Base-by-base conservation (phyloP, 371 early-diverging fungal genomes). In the Umbelopsis sp. region DNA sequence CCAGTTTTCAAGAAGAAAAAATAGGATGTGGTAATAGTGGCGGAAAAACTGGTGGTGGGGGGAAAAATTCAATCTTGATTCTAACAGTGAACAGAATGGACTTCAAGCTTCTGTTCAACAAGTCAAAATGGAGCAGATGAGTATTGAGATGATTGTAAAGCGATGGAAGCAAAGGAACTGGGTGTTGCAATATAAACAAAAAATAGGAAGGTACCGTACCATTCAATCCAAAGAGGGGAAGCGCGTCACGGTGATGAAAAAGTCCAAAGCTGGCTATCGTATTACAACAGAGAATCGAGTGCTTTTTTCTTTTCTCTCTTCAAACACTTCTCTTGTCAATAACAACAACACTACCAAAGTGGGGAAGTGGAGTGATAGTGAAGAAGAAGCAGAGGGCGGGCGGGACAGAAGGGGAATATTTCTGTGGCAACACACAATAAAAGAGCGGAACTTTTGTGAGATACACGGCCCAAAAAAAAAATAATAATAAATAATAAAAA, bases 361-460 rank as follows among this genome's bases (percentile, higher is more conserved):
- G 9, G 20, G 16, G 11, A 37, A 37, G 18, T 22, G 22, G 20
- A 52, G 41, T 45, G 41, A 41, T 35, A 29, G 44, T 20, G 11
- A 44, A 45, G 37, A 63, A 46, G 62, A 46, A 68, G 48, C 25
- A 29, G 44, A 48, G 45, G 32, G 62, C 41, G 45, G 25, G 51
- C 50, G 38, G 50, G 50, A 65, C 48, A 22, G 37, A 44, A 46
- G 46, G 63, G 44, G 48, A 65, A 38, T 48, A 22, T 32, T 44
- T 20, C 24, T 48, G 51, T 32, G 32, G 50, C 46, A 37, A 50
- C 66, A 52, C 50, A 50, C 20, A 66, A 66, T 66, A 37, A 65
- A 46, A 38, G 66, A 51, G 66, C 66, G 53, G 51, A 66, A 52
- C 12, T 66, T 48, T n/a, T 52, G 38, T 63, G 35, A 63, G 44